These are phyloP conservation scores for Forsythia viridissima DNA, from an alignment of 257 asterid genomes.

Conservation along the genomic window DNA sequence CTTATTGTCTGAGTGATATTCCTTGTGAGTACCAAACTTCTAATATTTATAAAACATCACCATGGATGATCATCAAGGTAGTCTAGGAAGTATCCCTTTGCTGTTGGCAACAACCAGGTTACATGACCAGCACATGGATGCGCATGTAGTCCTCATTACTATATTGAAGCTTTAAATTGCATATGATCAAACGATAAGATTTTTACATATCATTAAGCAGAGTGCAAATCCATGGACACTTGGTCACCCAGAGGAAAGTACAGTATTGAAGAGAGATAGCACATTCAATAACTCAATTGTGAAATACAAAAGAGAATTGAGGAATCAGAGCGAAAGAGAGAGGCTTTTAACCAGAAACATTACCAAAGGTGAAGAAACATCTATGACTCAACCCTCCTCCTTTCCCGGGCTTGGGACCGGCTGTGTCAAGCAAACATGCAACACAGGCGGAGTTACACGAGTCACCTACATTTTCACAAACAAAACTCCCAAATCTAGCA, in stretches of 20 bases:
- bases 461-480: not conserved
- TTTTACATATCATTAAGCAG: not conserved
- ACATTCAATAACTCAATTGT: not conserved
- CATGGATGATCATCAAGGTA: not conserved
- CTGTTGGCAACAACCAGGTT: not conserved
- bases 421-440: not conserved
- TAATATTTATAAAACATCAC: no score
- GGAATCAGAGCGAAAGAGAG: not conserved
- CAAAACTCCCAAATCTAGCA: not conserved
- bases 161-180: not conserved
- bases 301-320: not conserved
- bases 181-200: not conserved
- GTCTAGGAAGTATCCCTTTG: not conserved
- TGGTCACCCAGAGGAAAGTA: not conserved
- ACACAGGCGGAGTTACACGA: conserved; percentile 3
- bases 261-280: not conserved
- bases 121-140: not conserved
- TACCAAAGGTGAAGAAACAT: not conserved
- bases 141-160: not conserved
- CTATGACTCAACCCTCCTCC: not conserved
- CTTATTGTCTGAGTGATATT: no score
- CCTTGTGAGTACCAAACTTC: no score
- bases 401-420: conserved; percentile 11
- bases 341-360: not conserved
- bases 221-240: not conserved